Conservation (phyloP, 768 basidiomycete species). For the Candolleomyces eurysporus region DNA sequence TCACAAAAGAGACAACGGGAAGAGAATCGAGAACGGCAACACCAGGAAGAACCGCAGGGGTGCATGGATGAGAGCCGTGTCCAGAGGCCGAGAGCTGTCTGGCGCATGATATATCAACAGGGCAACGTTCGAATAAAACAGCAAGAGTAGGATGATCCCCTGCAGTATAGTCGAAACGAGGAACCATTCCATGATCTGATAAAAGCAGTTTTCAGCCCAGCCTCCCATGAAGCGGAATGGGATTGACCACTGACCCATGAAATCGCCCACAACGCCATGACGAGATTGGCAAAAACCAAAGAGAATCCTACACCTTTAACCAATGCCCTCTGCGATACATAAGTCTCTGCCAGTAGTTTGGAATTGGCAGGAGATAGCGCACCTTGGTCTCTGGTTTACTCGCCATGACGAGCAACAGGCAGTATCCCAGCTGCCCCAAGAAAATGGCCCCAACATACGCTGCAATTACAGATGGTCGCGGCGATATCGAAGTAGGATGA, state of each 20-base stretch:
- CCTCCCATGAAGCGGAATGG: too few species aligned
- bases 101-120: slow-evolving; percentile 74
- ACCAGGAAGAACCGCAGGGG: slow-evolving; percentile 73
- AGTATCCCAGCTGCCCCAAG: slow-evolving; percentile 76
- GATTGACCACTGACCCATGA: too few species aligned
- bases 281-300: slow-evolving; percentile 75
- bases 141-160: slow-evolving; percentile 63
- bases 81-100: slow-evolving; percentile 58
- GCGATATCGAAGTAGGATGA: slow-evolving; percentile 72
- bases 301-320: slow-evolving; percentile 79
- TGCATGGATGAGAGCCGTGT: slow-evolving; percentile 82
- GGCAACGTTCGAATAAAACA: slow-evolving; percentile 78
- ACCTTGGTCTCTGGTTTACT: slow-evolving; percentile 82
- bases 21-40: slow-evolving; percentile 54
- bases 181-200: slow-evolving; percentile 77
- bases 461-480: slow-evolving; percentile 54
- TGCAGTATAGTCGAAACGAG: slow-evolving; percentile 72
- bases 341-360: neutral
- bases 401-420: slow-evolving; percentile 69
- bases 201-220: too few species aligned
- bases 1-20: slow-evolving; percentile 60
- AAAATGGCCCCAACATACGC: slow-evolving; percentile 62
- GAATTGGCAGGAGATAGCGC: slow-evolving; percentile 7
- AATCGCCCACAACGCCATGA: slow-evolving; percentile 79
- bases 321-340: slow-evolving; percentile 43